Evolutionary conservation across 1,284 basidiomycete genomes (phyloP), one percentile per base, ranked within the genome.

Genomic region (Cutaneotrichosporon spelunceum): DNA sequence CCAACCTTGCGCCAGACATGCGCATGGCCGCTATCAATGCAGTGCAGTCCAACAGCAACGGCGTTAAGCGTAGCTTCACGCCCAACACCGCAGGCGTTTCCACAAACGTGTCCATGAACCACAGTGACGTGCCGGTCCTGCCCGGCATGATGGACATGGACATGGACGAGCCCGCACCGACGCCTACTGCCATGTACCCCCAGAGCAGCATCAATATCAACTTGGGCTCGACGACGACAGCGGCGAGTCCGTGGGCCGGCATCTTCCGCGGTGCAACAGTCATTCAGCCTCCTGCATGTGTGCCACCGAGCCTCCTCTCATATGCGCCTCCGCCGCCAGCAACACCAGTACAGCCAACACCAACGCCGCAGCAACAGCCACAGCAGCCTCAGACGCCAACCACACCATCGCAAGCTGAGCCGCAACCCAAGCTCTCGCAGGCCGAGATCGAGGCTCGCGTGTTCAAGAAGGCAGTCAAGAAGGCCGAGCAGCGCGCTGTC

Each of bases 101-200:
- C 6, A 26, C 49, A 4, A 24, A 13, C n/a, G 21, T 33, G 30
- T 34, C 52, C 9, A 64, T 64, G 56, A 45, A 56, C 33, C 69
- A 69, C 49, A 67, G 67, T n/a, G 78, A 79, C 48, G 77, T 72
- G 0, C 79, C 79, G 0, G 71, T 72, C 1, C 75, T 78, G 2
- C 79, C 79, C 1, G 79, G 78, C 4, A 78, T 80, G 77, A 79
- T 79, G 77, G 79, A 80, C 61, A 77, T 80, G 59, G 68, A 70
- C 45, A 70, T 72, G 75, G 78, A 79, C 59, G 79, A 79, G 30
- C 65, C 68, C 10, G 33, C 64, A 21, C 57, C 67, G 19, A 58
- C n/a, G 50, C 66, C 26, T 62, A 67, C 6, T 34, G 58, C 10
- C 61, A 50, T 60, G 45, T 53, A 67, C 23, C 66, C 64, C 27